Evolutionary conservation across 345 rosid species (phyloP).

Genomic region (Eucalyptus pauciflora): DNA sequence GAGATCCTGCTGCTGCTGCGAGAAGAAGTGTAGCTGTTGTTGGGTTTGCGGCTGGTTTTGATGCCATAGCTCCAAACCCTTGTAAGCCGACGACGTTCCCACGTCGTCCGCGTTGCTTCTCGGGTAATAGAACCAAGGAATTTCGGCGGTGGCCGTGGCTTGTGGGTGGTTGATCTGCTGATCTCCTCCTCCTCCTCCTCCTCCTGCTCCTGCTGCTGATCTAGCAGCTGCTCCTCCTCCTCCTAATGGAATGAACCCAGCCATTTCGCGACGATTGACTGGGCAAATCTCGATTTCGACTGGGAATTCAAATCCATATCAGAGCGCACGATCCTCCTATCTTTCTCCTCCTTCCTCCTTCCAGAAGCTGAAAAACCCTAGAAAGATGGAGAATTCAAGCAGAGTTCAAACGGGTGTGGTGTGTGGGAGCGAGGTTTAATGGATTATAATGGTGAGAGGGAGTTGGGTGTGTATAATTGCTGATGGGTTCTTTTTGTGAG

Average conservation of each 20-base stretch:
- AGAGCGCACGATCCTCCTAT: background rate
- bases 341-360: background rate
- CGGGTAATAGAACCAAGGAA: background rate
- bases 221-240: background rate
- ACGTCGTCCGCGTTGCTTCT: background rate
- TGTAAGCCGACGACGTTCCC: background rate
- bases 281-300: background rate
- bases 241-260: constrained; percentile 31
- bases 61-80: background rate
- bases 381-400: background rate
- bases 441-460: background rate
- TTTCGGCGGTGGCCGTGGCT: background rate
- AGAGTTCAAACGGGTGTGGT: background rate
- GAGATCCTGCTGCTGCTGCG: background rate
- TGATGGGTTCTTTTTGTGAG: background rate
- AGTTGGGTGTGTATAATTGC: background rate
- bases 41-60: background rate
- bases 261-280: constrained; percentile 7
- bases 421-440: background rate
- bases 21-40: constrained; percentile 4
- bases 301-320: background rate
- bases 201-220: background rate
- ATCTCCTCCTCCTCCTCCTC: background rate
- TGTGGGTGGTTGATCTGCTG: background rate
- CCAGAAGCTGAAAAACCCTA: background rate